Percentiles rank a stretch among this genome's conserved stretches.
Conservation (phyloP, 2,329 filamentous ascomycete genomes). For the Claviceps monticola region DNA sequence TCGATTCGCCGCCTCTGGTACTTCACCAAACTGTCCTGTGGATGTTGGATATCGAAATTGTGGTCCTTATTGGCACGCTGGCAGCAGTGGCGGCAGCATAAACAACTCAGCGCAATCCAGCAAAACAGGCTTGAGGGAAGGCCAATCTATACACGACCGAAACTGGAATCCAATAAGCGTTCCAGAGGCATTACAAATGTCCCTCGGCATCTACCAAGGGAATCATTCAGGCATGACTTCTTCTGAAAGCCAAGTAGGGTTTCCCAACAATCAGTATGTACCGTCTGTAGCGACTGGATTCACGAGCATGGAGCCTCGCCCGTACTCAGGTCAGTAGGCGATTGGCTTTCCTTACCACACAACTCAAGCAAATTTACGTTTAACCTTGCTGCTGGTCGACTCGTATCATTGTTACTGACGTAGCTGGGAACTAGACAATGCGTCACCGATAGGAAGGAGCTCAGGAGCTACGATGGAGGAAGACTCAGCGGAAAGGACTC, state of each 20-base stretch:
- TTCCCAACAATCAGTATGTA: constrained; percentile 18
- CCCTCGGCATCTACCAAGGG: neutral
- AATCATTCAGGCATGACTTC: constrained; percentile 19
- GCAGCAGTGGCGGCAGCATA: neutral
- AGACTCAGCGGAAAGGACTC: constrained; percentile 28
- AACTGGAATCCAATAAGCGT: constrained; percentile 2
- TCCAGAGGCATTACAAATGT: neutral
- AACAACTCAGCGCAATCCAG: neutral
- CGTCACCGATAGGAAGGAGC: constrained; percentile 17
- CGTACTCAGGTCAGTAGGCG: constrained; percentile 34
- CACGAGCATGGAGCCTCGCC: constrained; percentile 34
- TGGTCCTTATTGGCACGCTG: constrained; percentile 2
- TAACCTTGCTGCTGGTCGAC: neutral
- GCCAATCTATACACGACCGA: neutral
- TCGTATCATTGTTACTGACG: neutral
- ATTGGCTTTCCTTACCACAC: neutral
- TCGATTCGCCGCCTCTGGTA: constrained; percentile 40
- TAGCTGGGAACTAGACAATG: neutral
- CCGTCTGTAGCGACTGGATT: constrained; percentile 19
- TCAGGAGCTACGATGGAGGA: constrained; percentile 24
- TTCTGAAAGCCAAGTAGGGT: constrained; percentile 26
- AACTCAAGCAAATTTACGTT: neutral
- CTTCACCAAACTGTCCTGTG: constrained; percentile 32
- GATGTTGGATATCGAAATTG: constrained; percentile 12
- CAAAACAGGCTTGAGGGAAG: neutral